Evolutionary conservation across 768 basidiomycete genomes (phyloP).

Genomic region (Tylopilus subfusipes): DNA sequence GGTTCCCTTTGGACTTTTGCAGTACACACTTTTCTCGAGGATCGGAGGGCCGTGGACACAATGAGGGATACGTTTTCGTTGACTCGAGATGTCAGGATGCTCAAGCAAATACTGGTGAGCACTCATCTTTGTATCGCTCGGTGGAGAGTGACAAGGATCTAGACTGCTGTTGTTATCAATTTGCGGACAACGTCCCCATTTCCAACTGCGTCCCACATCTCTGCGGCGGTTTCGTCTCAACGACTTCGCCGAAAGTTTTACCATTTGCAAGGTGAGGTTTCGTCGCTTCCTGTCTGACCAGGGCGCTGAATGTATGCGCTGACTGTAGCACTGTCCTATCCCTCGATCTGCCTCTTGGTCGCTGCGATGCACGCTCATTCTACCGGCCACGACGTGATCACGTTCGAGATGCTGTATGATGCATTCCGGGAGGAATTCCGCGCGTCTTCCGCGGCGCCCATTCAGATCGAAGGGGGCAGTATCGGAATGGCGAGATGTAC

Average conservation of each 20-base stretch:
- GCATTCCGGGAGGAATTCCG: conserved; percentile 73
- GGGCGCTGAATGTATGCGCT: not conserved
- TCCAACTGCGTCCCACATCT: conserved; percentile 46
- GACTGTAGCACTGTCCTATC: conserved; percentile 65
- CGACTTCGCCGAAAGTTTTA: conserved; percentile 53
- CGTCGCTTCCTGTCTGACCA: not conserved
- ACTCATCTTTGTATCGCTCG: not conserved
- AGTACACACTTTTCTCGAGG: conserved; percentile 55
- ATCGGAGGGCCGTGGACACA: conserved; percentile 41
- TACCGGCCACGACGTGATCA: conserved; percentile 75
- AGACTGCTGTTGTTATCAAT: conserved; percentile 45
- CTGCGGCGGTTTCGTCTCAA: conserved; percentile 45
- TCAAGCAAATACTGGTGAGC: conserved; percentile 61
- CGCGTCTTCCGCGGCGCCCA: conserved; percentile 67
- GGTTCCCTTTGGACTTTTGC: conserved; percentile 49
- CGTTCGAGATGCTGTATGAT: conserved; percentile 89
- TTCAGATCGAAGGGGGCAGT: conserved; percentile 68
- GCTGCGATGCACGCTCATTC: conserved; percentile 76
- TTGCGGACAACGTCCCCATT: conserved; percentile 53
- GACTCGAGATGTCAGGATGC: conserved; percentile 54
- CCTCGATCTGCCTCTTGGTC: conserved; percentile 77
- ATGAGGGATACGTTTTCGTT: conserved; percentile 61
- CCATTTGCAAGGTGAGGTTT: conserved; percentile 49
- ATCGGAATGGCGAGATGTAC: conserved; percentile 72
- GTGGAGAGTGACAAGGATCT: conserved; percentile 7